A percentile compares a stretch with the other conserved stretches of the same genome.
Evolutionary conservation across 2,329 filamentous ascomycete species (phyloP).

Genomic region (Cladophialophora exuberans): DNA sequence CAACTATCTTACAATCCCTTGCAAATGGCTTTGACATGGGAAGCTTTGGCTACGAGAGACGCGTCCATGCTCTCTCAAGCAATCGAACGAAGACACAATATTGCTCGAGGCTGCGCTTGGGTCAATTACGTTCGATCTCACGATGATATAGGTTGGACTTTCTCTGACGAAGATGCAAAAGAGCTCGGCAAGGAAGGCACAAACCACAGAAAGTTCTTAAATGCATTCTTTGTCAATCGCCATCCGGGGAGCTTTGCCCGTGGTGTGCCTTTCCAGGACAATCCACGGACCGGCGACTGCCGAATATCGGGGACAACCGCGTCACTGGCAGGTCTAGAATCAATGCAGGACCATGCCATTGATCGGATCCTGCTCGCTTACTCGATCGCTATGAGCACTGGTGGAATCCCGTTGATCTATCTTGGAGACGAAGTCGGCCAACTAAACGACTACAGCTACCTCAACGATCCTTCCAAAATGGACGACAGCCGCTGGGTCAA

Average conservation of each 20-base stretch:
- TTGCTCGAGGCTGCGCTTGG: constrained; percentile 31
- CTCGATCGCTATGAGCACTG: constrained; percentile 32
- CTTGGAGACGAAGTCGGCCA: constrained; percentile 33
- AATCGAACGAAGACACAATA: constrained; percentile 32
- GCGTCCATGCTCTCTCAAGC: constrained; percentile 31
- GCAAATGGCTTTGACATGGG: constrained; percentile 33
- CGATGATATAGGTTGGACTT: constrained; percentile 34
- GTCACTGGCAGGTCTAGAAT: constrained; percentile 30
- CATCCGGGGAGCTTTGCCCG: constrained; percentile 31
- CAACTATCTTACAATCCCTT: constrained; percentile 33
- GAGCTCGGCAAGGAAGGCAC: constrained; percentile 30
- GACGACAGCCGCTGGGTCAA: constrained; percentile 33
- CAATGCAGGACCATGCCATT: constrained; percentile 29
- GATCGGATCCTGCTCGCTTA: constrained; percentile 31
- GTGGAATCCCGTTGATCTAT: constrained; percentile 32
- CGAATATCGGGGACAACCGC: constrained; percentile 32
- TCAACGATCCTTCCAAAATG: constrained; percentile 31
- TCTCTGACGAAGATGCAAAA: constrained; percentile 30
- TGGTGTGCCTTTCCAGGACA: constrained; percentile 33
- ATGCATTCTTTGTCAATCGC: constrained; percentile 33
- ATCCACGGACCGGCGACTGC: constrained; percentile 31
- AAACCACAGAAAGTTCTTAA: constrained; percentile 31
- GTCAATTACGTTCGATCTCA: constrained; percentile 33
- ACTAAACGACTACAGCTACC: constrained; percentile 33
- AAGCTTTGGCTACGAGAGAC: constrained; percentile 31